phyloP scores from a whole-genome alignment of 2,329 filamentous ascomycete species.

The Cercospora brassicicola region DNA sequence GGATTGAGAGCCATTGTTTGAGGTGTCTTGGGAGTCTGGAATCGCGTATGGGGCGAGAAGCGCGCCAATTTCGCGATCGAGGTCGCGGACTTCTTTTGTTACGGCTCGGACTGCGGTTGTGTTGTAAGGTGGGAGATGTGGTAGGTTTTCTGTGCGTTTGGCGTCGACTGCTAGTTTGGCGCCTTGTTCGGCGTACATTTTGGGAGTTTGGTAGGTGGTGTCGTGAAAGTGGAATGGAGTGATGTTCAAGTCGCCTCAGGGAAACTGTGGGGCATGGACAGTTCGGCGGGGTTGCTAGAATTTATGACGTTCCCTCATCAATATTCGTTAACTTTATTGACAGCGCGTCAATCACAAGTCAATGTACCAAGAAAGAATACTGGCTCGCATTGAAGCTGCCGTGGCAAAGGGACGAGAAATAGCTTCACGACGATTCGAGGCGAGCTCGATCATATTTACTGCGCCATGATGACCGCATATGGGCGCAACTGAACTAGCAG shows the following conservation, averaged over 20 bases:
- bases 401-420: no score
- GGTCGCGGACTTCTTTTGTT: constrained; percentile 86
- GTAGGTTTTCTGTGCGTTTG: constrained; percentile 85
- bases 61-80: constrained; percentile 79
- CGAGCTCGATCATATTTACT: neutral
- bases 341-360: no score
- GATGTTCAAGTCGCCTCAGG: neutral
- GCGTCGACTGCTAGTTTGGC: constrained; percentile 95
- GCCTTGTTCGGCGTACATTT: constrained; percentile 84
- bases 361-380: no score
- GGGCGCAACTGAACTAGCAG: neutral
- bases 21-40: constrained; percentile 49
- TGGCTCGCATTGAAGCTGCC: no score
- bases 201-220: neutral
- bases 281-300: neutral
- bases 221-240: neutral
- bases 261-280: neutral
- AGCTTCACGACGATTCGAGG: neutral
- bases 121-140: constrained; percentile 86
- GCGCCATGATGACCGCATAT: neutral
- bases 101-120: constrained; percentile 85
- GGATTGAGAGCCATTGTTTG: constrained; percentile 7
- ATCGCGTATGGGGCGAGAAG: constrained; percentile 71
- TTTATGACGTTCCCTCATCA: no score
- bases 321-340: neutral